Percentiles rank a stretch among this genome's conserved stretches.
phyloP scores from a whole-genome alignment of 148 eudicot genomes.

The Linanthus parryae region DNA sequence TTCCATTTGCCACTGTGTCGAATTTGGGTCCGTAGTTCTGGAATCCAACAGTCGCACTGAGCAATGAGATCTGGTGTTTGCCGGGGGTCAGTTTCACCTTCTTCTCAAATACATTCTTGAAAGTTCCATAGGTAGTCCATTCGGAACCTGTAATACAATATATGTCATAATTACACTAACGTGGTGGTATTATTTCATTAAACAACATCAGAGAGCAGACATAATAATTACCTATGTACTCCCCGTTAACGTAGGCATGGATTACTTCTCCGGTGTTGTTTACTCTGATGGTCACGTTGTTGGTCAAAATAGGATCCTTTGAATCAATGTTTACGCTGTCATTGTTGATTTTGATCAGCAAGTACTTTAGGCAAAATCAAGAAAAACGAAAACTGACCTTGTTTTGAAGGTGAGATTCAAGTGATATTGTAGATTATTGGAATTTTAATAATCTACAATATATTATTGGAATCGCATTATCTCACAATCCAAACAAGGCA shows the following conservation, averaged over 20 bases:
- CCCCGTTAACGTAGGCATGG: conserved; percentile 39
- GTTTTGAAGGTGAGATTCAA: no score
- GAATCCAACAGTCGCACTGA: conserved; percentile 50
- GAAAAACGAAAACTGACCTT: neutral
- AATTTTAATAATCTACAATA: no score
- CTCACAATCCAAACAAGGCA: no score
- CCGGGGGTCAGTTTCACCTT: conserved; percentile 29
- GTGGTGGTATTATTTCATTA: no score
- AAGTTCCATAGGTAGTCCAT: conserved; percentile 21
- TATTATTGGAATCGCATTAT: no score
- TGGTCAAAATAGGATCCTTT: conserved; percentile 27
- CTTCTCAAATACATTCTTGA: conserved; percentile 26
- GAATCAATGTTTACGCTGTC: conserved; percentile 26
- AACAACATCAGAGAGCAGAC: no score
- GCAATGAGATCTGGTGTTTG: conserved; percentile 39
- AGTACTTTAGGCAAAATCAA: neutral
- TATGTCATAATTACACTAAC: neutral
- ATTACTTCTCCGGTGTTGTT: conserved; percentile 34
- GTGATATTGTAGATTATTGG: no score
- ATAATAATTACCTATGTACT: conserved; percentile 27
- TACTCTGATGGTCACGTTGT: conserved; percentile 31
- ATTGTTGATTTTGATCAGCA: neutral
- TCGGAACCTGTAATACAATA: conserved; percentile 22
- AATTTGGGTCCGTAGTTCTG: conserved; percentile 43
- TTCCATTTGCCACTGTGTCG: conserved; percentile 26